Evolutionary conservation across 2,329 filamentous ascomycete species (phyloP), one percentile per base, ranked within the genome.

Genomic region (Alternaria sp.): DNA sequence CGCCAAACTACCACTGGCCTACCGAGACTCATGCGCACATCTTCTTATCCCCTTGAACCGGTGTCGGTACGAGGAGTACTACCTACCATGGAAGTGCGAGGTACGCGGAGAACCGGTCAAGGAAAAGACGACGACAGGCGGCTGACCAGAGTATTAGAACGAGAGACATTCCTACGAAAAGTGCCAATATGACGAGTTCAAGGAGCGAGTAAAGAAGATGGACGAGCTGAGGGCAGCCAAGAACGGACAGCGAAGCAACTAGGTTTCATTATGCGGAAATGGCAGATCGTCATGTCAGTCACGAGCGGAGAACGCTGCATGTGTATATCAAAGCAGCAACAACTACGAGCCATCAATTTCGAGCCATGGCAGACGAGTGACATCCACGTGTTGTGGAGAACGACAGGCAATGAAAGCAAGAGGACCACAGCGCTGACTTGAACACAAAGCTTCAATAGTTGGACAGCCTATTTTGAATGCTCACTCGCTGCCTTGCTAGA

Each of bases 141-240:
- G 60, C 70, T 75, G 56, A 76, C 62, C 4, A 1, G 22, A 11
- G 24, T 8, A 18, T 61, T 77, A 98, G 95, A 89, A 93, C 80
- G 95, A 99, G 86, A 87, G 95, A 84, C 95, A 99, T 83, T 91
- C 89, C 76, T 99, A 99, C 86, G 95, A 99, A 80, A 98, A 98
- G 81, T 99, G 95, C 88, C 95, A 99, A 78, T 99, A 99, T 82
- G 91, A 91, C 67, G 95, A 98, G 80, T 99, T 99, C 86, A 97
- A 97, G 89, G 93, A 94, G 87, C 89, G 95, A 60, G 95, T 99
- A 67, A 92, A 91, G 77, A 98, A 97, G 89, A 99, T 99, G 95
- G 89, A 98, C 75, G 94, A 99, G 85, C 83, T 99, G 77, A 88
- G 93, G 78, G 94, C 88, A 69, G 89, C 91, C 62, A 96, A 96